Evolutionary conservation across 371 early-diverging fungal genomes (phyloP), one percentile per base, ranked within the genome.

Genomic region (Mortierella sp.): DNA sequence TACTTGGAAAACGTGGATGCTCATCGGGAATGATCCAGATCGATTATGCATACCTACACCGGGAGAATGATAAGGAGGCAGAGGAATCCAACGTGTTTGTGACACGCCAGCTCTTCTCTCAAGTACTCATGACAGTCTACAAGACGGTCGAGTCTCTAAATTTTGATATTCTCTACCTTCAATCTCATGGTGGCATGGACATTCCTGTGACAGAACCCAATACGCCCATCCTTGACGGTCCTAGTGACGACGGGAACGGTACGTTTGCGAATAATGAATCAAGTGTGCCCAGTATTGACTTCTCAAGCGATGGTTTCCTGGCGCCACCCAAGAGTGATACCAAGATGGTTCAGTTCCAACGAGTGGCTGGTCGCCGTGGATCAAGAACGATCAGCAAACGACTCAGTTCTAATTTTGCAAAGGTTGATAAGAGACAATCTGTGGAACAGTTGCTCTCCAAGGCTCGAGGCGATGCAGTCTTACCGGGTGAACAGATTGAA

Each of bases 1-100:
- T 94, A 3, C 94, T 90, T 85, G 96, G 96, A 24, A 95, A 94
- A 74, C 86, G 89, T 48, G 89, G 89, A 68, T 93, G 94, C 71
- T 87, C 88, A 1, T 90, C 92, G n/a, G 94, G 94, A 7, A 88
- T 88, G 33, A 88, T 95, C 59, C 92, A 90, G 66, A 79, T 95
- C 43, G 92, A 93, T 57, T 95, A 94, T 83, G 94, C 92, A 1
- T 88, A 90, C 55, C 74, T 94, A 8, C 72, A 87, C 19, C 70
- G 87, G 19, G 48, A 58, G 11, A 60, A 81, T 15, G 69, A 70
- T 3, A 60, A 72, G n/a, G 61, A 52, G 24, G 63, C 63, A 19
- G 84, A 79, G 1, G 66, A 62, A 15, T 61, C 86, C 15, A 70
- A 81, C 16, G 77, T 79, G 7, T 91, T 94, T 72, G 93, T 89